Evolutionary conservation across 2,329 filamentous ascomycete genomes (phyloP), one percentile per base, ranked within the genome.

Genomic region (Cladosporium cucumerinum): DNA sequence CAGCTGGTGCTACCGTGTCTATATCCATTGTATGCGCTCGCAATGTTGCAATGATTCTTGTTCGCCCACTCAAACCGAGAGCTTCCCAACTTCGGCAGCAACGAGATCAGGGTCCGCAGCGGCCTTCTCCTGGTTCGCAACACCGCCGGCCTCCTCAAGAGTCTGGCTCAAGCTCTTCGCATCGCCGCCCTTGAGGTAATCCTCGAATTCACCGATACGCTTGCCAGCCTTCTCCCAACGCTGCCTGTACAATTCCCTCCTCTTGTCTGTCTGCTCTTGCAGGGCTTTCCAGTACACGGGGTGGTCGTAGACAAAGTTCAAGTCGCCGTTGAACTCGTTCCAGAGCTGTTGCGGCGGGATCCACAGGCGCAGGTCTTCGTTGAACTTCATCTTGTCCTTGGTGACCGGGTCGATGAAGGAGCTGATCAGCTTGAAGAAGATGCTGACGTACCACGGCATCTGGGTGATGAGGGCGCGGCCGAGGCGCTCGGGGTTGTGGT

Each of bases 341-440:
- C 92, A 90, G 61, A 99, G 86, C 76, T 98, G 94, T 72, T 89
- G 84, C 8, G 87, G 79, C 5, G 93, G 93, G 23, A 99, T 89
- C 76, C 93, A 92, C 70, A 90, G 82, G 70, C 84, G 85, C 82
- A 97, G 88, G 75, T 96, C 90, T 77, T 97, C 93, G 82, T 98
- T 97, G 84, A 97, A 97, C 81, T 95, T 96, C 81, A 99, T 88
- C 83, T 99, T 99, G 74, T 95, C 88, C 65, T 91, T 88, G 11
- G 95, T 99, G 72, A 93, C 82, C 8, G 95, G 95, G 78, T 99
- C 95, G 79, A 99, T 97, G 79, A 99, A 97, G 46, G 94, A 93
- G 5, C 88, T 93, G 79, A 99, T 93, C 72, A 97, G 82, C 79
- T 96, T 97, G 85, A 98, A 96, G 84, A 99, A 99, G 59, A 91